phyloP scores from a whole-genome alignment of 2,329 filamentous ascomycete genomes.

The Aspergillus carbonarius region DNA sequence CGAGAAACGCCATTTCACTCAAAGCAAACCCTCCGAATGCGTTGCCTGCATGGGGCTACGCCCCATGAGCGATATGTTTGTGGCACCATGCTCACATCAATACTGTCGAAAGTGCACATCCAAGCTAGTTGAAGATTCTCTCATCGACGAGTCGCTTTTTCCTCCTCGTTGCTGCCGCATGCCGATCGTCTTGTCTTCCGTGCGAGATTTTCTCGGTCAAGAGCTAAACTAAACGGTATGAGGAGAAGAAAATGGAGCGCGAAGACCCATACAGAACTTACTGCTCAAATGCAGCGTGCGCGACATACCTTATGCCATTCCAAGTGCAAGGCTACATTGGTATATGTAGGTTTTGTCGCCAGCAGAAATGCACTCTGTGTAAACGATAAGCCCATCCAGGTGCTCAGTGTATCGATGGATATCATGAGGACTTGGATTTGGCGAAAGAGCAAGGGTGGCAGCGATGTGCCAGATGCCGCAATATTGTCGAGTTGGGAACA shows the following conservation, averaged over 20 bases:
- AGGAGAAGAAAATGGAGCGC: slow-evolving; percentile 25
- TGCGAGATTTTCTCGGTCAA: slow-evolving; percentile 9
- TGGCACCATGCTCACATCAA: slow-evolving; percentile 17
- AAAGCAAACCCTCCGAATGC: background rate
- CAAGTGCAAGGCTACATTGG: slow-evolving; percentile 16
- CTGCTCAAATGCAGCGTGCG: slow-evolving; percentile 24
- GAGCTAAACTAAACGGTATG: slow-evolving; percentile 8
- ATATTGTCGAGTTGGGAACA: slow-evolving; percentile 39
- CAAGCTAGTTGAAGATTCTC: slow-evolving; percentile 18
- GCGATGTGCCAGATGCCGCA: slow-evolving; percentile 70
- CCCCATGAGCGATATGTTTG: background rate
- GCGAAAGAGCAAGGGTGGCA: slow-evolving; percentile 71
- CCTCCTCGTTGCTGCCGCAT: slow-evolving; percentile 30
- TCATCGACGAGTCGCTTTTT: slow-evolving; percentile 25
- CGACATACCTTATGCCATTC: slow-evolving; percentile 23
- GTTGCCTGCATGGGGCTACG: slow-evolving; percentile 8
- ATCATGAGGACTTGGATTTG: slow-evolving; percentile 53
- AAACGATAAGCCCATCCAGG: slow-evolving; percentile 21
- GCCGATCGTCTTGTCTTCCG: slow-evolving; percentile 15
- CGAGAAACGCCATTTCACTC: background rate
- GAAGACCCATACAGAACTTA: slow-evolving; percentile 25
- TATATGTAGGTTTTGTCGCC: slow-evolving; percentile 21
- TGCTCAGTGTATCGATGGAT: slow-evolving; percentile 25
- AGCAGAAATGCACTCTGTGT: slow-evolving; percentile 25
- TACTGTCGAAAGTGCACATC: slow-evolving; percentile 25